Evolutionary conservation across 2,329 filamentous ascomycete genomes (phyloP).

Genomic region (Lecanicillium sp.): DNA sequence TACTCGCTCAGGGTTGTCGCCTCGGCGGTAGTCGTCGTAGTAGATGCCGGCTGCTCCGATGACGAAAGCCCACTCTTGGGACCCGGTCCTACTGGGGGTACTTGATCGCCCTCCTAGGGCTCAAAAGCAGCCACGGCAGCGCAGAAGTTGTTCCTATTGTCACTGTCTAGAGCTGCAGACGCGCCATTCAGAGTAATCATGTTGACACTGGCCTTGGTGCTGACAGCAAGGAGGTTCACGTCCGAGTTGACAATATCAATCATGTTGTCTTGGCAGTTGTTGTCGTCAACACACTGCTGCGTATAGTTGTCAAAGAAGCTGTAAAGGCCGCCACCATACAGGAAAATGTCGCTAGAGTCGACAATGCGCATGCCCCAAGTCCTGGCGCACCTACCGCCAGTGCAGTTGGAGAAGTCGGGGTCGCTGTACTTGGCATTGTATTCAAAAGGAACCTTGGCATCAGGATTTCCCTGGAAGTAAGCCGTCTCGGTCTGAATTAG

Average conservation of each 20-base stretch:
- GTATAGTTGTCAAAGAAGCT: slow-evolving; percentile 78
- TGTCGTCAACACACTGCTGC: slow-evolving; percentile 57
- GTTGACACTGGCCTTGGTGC: slow-evolving; percentile 66
- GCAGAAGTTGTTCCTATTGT: slow-evolving; percentile 60
- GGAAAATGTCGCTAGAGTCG: slow-evolving; percentile 56
- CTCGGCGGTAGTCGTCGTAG: neutral
- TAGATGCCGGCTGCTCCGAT: neutral
- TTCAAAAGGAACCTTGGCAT: slow-evolving; percentile 57
- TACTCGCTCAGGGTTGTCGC: slow-evolving; percentile 4
- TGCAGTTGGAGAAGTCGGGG: slow-evolving; percentile 60
- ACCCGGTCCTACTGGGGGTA: slow-evolving; percentile 1
- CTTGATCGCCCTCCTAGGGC: slow-evolving; percentile 9
- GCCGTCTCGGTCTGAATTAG: slow-evolving; percentile 86
- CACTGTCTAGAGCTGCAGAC: slow-evolving; percentile 42
- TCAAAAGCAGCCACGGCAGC: slow-evolving; percentile 49
- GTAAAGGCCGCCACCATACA: slow-evolving; percentile 71
- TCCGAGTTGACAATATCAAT: slow-evolving; percentile 61
- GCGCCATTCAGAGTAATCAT: slow-evolving; percentile 60
- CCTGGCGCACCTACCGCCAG: slow-evolving; percentile 52
- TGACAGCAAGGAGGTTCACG: slow-evolving; percentile 59
- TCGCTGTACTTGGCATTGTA: slow-evolving; percentile 51
- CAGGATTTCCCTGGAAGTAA: slow-evolving; percentile 78
- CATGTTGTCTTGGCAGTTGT: slow-evolving; percentile 73
- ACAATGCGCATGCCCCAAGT: slow-evolving; percentile 68
- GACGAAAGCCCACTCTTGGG: slow-evolving; percentile 2